Percentiles rank a stretch among this genome's conserved stretches.
Conservation (phyloP, 805 yeast species). For the Yamadazyma sp. region DNA sequence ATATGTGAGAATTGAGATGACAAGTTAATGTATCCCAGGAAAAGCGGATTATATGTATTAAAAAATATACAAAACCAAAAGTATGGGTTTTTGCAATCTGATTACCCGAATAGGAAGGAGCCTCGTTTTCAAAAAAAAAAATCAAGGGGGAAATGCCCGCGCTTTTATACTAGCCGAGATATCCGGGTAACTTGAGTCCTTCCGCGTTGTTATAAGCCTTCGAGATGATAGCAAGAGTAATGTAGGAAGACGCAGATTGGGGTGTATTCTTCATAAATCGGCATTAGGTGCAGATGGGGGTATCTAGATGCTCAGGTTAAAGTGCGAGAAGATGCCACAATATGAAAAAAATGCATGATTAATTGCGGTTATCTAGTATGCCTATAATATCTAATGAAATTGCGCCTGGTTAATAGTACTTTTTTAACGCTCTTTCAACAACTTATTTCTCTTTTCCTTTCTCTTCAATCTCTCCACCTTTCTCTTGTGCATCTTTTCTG, state of each 20-base stretch:
- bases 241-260: no score
- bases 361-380: no score
- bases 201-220: no score
- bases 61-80: constrained; percentile 7
- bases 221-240: no score
- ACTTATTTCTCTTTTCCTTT: constrained; percentile 92
- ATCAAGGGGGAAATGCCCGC: constrained; percentile 14
- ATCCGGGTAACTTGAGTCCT: constrained; percentile 29
- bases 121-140: constrained; percentile 4
- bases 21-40: constrained; percentile 44
- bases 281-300: no score
- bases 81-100: constrained; percentile 9
- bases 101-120: constrained; percentile 12
- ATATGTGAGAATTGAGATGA: constrained; percentile 26
- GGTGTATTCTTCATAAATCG: no score
- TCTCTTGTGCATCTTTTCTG: constrained; percentile 87
- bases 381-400: no score
- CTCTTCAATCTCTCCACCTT: constrained; percentile 85
- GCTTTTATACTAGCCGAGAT: constrained; percentile 19
- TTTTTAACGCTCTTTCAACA: constrained; percentile 80
- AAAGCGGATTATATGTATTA: not conserved
- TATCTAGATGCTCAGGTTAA: no score
- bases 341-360: no score
- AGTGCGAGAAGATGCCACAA: no score
- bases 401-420: no score